These are phyloP conservation scores for Phytophthora citricola DNA, from an alignment of 352 stramenopile species.

Conservation along the genomic window DNA sequence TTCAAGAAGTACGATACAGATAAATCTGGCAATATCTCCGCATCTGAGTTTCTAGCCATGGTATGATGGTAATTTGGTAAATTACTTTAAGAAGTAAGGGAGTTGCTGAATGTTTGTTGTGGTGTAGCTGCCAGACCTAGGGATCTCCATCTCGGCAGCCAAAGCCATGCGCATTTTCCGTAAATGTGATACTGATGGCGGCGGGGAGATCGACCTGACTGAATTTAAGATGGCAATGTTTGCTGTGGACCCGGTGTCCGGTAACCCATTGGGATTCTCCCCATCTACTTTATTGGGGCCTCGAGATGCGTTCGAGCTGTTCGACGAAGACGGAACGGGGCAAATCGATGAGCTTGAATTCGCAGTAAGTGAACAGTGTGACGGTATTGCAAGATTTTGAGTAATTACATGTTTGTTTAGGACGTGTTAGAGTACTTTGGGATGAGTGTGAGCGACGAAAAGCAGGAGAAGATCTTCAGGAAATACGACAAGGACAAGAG, in stretches of 20 bases:
- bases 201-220: constrained; percentile 92
- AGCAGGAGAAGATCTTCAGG: constrained; percentile 92
- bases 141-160: constrained; percentile 87
- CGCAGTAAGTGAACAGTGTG: constrained; percentile 49
- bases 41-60: constrained; percentile 90
- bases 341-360: constrained; percentile 95
- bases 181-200: constrained; percentile 90
- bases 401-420: constrained; percentile 26
- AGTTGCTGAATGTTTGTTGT: constrained; percentile 1
- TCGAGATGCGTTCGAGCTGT: constrained; percentile 92
- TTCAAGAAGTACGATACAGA: constrained; percentile 94
- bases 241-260: constrained; percentile 87
- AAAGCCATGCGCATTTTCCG: constrained; percentile 93
- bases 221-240: constrained; percentile 96
- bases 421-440: constrained; percentile 94
- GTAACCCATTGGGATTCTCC: constrained; percentile 81
- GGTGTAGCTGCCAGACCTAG: constrained; percentile 83
- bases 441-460: constrained; percentile 88
- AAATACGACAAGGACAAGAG: constrained; percentile 94
- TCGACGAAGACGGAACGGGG: constrained; percentile 90
- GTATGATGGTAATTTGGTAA: constrained; percentile 32
- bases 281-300: constrained; percentile 85
- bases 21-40: constrained; percentile 90
- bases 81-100: background rate
- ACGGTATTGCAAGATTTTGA: background rate